Evolutionary conservation across 257 asterid genomes (phyloP).

Genomic region (Nicotiana obtusifolia): DNA sequence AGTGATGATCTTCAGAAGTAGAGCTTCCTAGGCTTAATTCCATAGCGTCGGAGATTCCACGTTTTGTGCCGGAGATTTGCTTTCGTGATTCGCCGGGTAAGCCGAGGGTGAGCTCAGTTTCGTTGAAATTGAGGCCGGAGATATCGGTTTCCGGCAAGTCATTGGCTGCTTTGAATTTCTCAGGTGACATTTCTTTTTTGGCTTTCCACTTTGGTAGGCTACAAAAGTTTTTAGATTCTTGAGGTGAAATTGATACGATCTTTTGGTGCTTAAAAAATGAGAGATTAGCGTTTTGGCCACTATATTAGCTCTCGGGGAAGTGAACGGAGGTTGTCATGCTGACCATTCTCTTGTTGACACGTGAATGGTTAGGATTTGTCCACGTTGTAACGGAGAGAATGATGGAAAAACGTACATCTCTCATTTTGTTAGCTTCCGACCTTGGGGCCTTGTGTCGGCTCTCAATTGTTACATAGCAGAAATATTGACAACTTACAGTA

Average conservation of each 20-base stretch:
- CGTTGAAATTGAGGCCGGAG: slow-evolving; percentile 27
- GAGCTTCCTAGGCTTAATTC: slow-evolving; percentile 29
- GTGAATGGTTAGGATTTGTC: slow-evolving; percentile 25
- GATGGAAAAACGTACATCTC: slow-evolving; percentile 26
- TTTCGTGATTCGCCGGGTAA: slow-evolving; percentile 36
- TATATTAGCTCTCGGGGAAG: background rate
- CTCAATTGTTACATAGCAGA: background rate
- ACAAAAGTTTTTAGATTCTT: background rate
- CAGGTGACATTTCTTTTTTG: background rate
- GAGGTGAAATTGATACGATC: background rate
- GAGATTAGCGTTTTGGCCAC: background rate
- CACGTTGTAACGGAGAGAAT: slow-evolving; percentile 21
- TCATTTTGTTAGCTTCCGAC: slow-evolving; percentile 21
- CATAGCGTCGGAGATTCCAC: slow-evolving; percentile 32
- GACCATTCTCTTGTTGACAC: slow-evolving; percentile 3
- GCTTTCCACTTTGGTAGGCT: slow-evolving; percentile 4
- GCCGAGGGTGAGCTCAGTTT: slow-evolving; percentile 66
- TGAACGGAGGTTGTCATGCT: slow-evolving; percentile 4
- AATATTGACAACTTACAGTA: no score
- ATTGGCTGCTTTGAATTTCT: background rate
- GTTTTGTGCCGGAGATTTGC: slow-evolving; percentile 33
- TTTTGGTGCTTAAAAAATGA: background rate
- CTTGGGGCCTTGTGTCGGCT: background rate
- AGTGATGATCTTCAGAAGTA: background rate
- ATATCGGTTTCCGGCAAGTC: slow-evolving; percentile 22